These are phyloP conservation scores for Leucocoprinus birnbaumii DNA, from an alignment of 768 basidiomycete species.

Conservation along the genomic window DNA sequence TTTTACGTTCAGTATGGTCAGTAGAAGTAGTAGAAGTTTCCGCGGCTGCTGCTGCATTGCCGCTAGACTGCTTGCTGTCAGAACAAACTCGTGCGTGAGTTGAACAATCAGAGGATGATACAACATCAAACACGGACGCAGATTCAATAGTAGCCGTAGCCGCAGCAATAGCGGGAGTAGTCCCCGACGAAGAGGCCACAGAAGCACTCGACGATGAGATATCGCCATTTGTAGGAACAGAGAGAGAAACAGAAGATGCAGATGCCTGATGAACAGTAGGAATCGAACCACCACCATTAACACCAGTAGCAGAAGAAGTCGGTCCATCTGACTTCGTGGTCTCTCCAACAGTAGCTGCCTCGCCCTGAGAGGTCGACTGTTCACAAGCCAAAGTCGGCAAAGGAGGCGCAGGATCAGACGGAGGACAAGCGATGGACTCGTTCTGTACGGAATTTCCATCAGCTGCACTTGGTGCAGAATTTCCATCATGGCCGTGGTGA, in stretches of 20 bases:
- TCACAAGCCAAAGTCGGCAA: neutral
- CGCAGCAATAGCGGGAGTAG: neutral
- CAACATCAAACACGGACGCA: constrained; percentile 49
- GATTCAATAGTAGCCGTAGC: constrained; percentile 27
- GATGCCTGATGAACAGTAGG: neutral
- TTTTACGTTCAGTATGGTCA: constrained; percentile 40
- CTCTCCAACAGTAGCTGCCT: constrained; percentile 16
- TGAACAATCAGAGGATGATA: constrained; percentile 29
- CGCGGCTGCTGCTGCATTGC: neutral
- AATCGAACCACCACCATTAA: neutral
- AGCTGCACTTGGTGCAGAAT: constrained; percentile 23
- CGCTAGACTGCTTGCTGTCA: constrained; percentile 34
- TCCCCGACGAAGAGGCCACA: constrained; percentile 5
- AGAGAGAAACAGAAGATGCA: constrained; percentile 4
- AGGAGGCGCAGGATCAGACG: constrained; percentile 8
- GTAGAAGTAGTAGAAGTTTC: constrained; percentile 37
- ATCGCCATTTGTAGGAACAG: neutral
- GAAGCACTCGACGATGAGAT: neutral
- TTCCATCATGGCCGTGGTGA: constrained; percentile 27
- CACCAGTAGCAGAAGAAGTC: constrained; percentile 1
- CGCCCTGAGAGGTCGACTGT: constrained; percentile 21
- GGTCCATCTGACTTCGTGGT: constrained; percentile 8
- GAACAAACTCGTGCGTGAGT: constrained; percentile 35
- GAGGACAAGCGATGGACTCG: constrained; percentile 3
- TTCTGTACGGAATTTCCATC: constrained; percentile 16